Percentiles rank a stretch among this genome's conserved stretches.
Conservation (phyloP, 2,329 filamentous ascomycete genomes). For the Sordariomycetes sp. region DNA sequence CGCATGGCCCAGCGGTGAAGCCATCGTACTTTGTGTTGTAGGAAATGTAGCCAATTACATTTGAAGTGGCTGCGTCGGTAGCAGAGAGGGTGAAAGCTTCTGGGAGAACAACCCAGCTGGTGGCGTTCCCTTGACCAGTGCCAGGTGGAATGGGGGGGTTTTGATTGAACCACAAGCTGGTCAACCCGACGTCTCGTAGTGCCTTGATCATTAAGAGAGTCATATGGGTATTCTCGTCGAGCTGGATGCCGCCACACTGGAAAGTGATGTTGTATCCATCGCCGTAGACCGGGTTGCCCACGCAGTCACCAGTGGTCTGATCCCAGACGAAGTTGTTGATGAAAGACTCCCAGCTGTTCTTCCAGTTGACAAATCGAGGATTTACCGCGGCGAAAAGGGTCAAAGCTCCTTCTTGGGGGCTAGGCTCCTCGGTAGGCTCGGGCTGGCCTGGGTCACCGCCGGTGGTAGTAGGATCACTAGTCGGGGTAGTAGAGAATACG, state of each 20-base stretch:
- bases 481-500: conserved; percentile 16
- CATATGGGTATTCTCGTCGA: conserved; percentile 28
- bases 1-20: conserved; percentile 24
- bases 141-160: conserved; percentile 24
- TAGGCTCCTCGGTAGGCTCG: conserved; percentile 18
- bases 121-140: conserved; percentile 11
- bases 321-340: conserved; percentile 31
- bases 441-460: conserved; percentile 15
- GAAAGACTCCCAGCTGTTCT: conserved; percentile 25
- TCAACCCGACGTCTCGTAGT: conserved; percentile 24
- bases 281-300: conserved; percentile 19
- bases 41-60: conserved; percentile 21
- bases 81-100: conserved; percentile 25
- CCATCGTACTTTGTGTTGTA: conserved; percentile 28
- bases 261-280: conserved; percentile 26
- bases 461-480: conserved; percentile 7
- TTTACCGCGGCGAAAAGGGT: conserved; percentile 21
- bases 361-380: conserved; percentile 29
- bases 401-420: conserved; percentile 18
- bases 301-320: conserved; percentile 22
- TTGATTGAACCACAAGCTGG: conserved; percentile 29
- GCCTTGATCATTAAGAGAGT: conserved; percentile 28
- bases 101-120: conserved; percentile 29
- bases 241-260: conserved; percentile 24
- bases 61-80: conserved; percentile 20